phyloP scores from a whole-genome alignment of 768 basidiomycete genomes.

The Gloeophyllum trabeum region DNA sequence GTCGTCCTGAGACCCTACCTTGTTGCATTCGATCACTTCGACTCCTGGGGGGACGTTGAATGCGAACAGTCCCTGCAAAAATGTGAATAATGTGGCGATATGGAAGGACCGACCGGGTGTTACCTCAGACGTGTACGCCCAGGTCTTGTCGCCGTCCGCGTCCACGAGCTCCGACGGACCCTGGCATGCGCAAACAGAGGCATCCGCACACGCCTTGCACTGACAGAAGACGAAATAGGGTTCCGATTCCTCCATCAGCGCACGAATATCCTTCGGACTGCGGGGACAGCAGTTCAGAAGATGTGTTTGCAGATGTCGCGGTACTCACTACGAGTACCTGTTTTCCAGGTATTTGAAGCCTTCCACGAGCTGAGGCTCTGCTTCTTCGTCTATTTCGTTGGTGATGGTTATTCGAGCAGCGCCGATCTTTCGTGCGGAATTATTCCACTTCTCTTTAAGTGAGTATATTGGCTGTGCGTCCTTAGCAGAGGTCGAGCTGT shows the following conservation, averaged over 20 bases:
- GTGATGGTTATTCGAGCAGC: slow-evolving; percentile 23
- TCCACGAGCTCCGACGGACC: slow-evolving; percentile 27
- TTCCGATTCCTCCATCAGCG: neutral
- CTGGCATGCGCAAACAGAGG: slow-evolving; percentile 37
- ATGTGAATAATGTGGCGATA: neutral
- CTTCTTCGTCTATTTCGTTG: slow-evolving; percentile 20
- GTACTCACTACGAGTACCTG: slow-evolving; percentile 35
- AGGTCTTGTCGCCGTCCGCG: slow-evolving; percentile 14
- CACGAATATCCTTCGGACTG: neutral
- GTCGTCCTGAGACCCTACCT: no score
- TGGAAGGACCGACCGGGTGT: slow-evolving; percentile 4
- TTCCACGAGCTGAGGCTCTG: slow-evolving; percentile 28
- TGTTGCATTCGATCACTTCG: slow-evolving; percentile 59
- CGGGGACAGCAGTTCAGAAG: neutral
- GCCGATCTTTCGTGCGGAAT: slow-evolving; percentile 11
- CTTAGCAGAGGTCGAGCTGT: no score
- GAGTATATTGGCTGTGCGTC: slow-evolving; percentile 1
- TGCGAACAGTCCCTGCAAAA: slow-evolving; percentile 34
- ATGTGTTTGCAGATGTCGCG: slow-evolving; percentile 2
- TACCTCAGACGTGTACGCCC: slow-evolving; percentile 34
- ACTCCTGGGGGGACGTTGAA: slow-evolving; percentile 29
- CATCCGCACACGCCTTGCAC: slow-evolving; percentile 15
- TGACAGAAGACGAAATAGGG: neutral
- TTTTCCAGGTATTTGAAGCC: slow-evolving; percentile 43
- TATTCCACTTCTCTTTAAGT: slow-evolving; percentile 20